Evolutionary conservation across 1,139 yeast genomes (phyloP).

Genomic region (Taphrina deformans): DNA sequence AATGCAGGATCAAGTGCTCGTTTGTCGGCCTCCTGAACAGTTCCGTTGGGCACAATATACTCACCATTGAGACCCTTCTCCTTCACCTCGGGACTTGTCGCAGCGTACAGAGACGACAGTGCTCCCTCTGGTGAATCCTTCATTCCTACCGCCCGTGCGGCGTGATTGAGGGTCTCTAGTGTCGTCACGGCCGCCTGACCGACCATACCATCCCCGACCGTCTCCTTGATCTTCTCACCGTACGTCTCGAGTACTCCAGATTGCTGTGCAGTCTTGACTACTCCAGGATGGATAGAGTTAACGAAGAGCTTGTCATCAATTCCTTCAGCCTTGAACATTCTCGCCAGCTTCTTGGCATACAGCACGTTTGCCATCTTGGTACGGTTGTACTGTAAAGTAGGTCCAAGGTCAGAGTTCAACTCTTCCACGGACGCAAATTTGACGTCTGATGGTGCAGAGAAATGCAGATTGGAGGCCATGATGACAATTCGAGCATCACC

Average conservation of each 20-base stretch:
- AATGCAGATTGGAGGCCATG: conserved; percentile 29
- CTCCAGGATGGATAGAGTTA: conserved; percentile 30
- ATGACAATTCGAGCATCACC: conserved; percentile 28
- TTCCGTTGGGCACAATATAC: conserved; percentile 31
- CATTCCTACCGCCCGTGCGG: conserved; percentile 21
- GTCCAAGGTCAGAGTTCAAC: conserved; percentile 26
- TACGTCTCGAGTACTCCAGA: conserved; percentile 27
- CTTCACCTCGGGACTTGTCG: conserved; percentile 27
- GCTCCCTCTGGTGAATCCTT: conserved; percentile 31
- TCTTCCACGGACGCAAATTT: conserved; percentile 23
- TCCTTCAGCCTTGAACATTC: conserved; percentile 22
- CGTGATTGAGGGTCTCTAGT: conserved; percentile 4
- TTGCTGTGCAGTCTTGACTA: conserved; percentile 34
- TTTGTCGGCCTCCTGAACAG: conserved; percentile 28
- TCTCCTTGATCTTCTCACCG: conserved; percentile 17
- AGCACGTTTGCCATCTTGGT: conserved; percentile 31
- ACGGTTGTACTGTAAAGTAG: conserved; percentile 31
- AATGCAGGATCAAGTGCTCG: conserved; percentile 8
- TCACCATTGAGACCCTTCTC: conserved; percentile 17
- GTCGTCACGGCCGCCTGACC: conserved; percentile 11
- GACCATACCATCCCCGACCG: conserved; percentile 13
- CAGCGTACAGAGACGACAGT: conserved; percentile 21
- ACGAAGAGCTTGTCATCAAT: neutral
- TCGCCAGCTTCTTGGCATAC: conserved; percentile 18
- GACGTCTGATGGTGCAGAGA: conserved; percentile 19